These are phyloP conservation scores for Exophiala calicioides DNA, from an alignment of 2,329 filamentous ascomycete species.

Conservation along the genomic window DNA sequence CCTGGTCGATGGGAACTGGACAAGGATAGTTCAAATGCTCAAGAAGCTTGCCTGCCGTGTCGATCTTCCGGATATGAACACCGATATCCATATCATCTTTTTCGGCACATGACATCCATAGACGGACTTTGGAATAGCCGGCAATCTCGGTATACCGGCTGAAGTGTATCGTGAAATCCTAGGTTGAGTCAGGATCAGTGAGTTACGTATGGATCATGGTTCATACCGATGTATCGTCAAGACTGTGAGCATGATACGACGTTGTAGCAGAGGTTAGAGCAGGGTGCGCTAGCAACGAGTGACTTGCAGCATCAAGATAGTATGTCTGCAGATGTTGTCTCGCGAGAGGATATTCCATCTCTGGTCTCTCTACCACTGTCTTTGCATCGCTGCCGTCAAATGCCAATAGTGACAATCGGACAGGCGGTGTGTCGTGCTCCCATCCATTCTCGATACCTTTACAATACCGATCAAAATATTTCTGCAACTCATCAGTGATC, in stretches of 20 bases:
- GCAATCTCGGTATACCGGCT: conserved; percentile 37
- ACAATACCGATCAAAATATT: conserved; percentile 51
- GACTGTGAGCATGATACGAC: no score
- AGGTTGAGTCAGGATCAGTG: no score
- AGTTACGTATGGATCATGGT: no score
- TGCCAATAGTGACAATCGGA: conserved; percentile 35
- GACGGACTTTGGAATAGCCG: conserved; percentile 49
- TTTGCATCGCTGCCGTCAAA: conserved; percentile 6
- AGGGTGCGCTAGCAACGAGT: no score
- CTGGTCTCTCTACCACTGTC: conserved; percentile 35
- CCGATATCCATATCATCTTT: conserved; percentile 49
- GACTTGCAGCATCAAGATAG: background rate
- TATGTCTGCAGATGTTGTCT: conserved; percentile 51
- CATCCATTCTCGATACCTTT: conserved; percentile 48
- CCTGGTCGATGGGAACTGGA: conserved; percentile 39
- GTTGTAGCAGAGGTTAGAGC: no score
- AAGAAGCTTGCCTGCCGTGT: conserved; percentile 46
- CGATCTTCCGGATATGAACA: conserved; percentile 47
- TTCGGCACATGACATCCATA: conserved; percentile 48
- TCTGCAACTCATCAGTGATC: conserved; percentile 39
- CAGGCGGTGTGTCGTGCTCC: conserved; percentile 47
- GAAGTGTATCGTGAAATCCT: conserved; percentile 46
- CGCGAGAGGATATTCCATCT: conserved; percentile 49
- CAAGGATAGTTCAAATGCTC: conserved; percentile 48
- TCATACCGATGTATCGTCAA: no score